Evolutionary conservation across 345 rosid genomes (phyloP).

Genomic region (Carallia brachiata): DNA sequence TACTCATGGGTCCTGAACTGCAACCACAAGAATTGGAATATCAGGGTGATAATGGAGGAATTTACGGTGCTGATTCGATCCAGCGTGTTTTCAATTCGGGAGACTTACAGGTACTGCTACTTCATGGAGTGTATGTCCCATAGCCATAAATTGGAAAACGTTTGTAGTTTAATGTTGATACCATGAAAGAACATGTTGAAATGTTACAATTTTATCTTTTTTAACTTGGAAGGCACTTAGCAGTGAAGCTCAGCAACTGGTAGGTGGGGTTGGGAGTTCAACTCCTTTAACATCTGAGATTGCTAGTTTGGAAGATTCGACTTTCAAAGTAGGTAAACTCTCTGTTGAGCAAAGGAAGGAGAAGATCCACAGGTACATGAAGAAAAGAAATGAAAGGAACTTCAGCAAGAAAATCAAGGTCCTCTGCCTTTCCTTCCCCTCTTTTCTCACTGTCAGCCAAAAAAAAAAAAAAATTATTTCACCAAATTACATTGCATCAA

Average conservation of each 20-base stretch:
- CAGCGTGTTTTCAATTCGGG: slow-evolving; percentile 46
- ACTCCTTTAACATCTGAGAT: slow-evolving; percentile 58
- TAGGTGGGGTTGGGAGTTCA: slow-evolving; percentile 33
- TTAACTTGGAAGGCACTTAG: slow-evolving; percentile 41
- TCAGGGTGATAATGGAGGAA: slow-evolving; percentile 63
- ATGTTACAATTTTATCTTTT: background rate
- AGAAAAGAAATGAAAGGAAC: slow-evolving; percentile 91
- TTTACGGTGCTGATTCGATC: slow-evolving; percentile 49
- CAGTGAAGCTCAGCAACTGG: slow-evolving; percentile 47
- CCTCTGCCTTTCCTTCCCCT: background rate
- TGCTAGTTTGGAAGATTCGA: slow-evolving; percentile 68
- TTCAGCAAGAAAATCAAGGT: slow-evolving; percentile 99
- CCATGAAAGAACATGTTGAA: background rate
- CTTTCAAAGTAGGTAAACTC: slow-evolving; percentile 63
- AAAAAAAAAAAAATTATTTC: too few species aligned
- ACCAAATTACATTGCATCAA: background rate
- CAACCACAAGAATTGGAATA: slow-evolving; percentile 53
- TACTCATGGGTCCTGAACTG: slow-evolving; percentile 46
- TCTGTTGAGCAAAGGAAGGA: slow-evolving; percentile 87
- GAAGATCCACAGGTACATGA: slow-evolving; percentile 87
- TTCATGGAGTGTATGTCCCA: background rate
- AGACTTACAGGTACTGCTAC: slow-evolving; percentile 59
- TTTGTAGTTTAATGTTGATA: background rate
- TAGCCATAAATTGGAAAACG: too few species aligned
- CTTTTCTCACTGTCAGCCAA: background rate